Percentiles rank a stretch among this genome's conserved stretches.
Conservation (phyloP, 2,329 filamentous ascomycete genomes). For the Alternaria ethzedia region DNA sequence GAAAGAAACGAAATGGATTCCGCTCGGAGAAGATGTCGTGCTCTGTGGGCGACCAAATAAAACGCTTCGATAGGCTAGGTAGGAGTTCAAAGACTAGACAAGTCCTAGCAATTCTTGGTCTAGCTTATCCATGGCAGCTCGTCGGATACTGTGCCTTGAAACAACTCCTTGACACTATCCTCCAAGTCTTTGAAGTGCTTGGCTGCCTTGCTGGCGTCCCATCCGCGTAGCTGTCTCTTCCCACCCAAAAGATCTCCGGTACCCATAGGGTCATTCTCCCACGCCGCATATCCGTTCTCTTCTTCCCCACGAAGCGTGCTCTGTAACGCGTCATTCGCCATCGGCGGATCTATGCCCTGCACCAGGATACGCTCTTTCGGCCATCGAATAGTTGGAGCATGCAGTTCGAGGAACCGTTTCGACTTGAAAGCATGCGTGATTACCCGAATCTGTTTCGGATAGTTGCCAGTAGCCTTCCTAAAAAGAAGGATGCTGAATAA, state of each 20-base stretch:
- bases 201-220: conserved; percentile 32
- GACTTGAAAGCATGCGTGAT: conserved; percentile 58
- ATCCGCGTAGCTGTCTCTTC: conserved; percentile 52
- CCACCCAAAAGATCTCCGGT: conserved; percentile 38
- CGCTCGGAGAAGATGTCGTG: conserved; percentile 82
- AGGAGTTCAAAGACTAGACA: no score
- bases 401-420: conserved; percentile 50
- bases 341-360: conserved; percentile 55
- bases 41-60: conserved; percentile 69
- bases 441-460: conserved; percentile 51
- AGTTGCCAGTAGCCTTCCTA: conserved; percentile 45
- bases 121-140: conserved; percentile 36
- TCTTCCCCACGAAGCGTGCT: conserved; percentile 47
- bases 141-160: conserved; percentile 28
- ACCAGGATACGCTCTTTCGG: conserved; percentile 49
- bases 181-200: conserved; percentile 36
- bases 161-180: conserved; percentile 33
- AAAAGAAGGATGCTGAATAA: conserved; percentile 74
- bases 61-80: no score
- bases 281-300: conserved; percentile 46
- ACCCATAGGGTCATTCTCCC: conserved; percentile 51
- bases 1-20: conserved; percentile 72
- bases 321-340: conserved; percentile 45
- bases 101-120: not conserved
- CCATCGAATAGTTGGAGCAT: conserved; percentile 53